These are phyloP conservation scores for Chaetoceros muelleri DNA, from an alignment of 108 stramenopile species.

Conservation along the genomic window DNA sequence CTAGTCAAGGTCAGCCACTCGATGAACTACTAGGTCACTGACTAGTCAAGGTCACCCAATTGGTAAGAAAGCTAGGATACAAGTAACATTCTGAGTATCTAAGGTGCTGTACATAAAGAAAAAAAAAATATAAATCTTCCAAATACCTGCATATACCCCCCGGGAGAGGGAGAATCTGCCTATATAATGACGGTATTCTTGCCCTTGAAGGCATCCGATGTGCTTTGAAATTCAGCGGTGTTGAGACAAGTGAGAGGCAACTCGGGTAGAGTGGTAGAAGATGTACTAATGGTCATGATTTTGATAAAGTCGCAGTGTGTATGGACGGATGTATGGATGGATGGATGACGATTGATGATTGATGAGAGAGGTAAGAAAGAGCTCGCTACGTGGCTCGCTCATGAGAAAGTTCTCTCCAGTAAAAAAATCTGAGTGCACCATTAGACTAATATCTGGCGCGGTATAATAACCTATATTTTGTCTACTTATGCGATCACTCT, in stretches of 20 bases:
- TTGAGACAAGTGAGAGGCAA: conserved; percentile 55
- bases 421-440: not conserved
- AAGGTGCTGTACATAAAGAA: too few species aligned
- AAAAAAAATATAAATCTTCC: too few species aligned
- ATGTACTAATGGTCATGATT: not conserved
- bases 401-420: not conserved
- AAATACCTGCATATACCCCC: too few species aligned
- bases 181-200: conserved; percentile 63
- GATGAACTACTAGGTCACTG: too few species aligned
- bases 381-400: too few species aligned
- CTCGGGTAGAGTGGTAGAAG: conserved; percentile 16
- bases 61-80: too few species aligned
- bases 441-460: not conserved
- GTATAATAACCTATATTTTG: too few species aligned
- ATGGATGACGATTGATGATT: not conserved
- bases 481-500: too few species aligned
- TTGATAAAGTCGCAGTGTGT: not conserved
- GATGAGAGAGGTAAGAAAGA: not conserved
- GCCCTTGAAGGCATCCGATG: conserved; percentile 39
- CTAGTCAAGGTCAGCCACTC: too few species aligned
- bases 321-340: not conserved
- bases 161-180: too few species aligned
- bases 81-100: too few species aligned
- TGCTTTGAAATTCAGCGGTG: conserved; percentile 49
- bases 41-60: too few species aligned